Percentiles rank a stretch among this genome's conserved stretches.
Conservation (phyloP, 768 basidiomycete species). For the Ramaria rubella region DNA sequence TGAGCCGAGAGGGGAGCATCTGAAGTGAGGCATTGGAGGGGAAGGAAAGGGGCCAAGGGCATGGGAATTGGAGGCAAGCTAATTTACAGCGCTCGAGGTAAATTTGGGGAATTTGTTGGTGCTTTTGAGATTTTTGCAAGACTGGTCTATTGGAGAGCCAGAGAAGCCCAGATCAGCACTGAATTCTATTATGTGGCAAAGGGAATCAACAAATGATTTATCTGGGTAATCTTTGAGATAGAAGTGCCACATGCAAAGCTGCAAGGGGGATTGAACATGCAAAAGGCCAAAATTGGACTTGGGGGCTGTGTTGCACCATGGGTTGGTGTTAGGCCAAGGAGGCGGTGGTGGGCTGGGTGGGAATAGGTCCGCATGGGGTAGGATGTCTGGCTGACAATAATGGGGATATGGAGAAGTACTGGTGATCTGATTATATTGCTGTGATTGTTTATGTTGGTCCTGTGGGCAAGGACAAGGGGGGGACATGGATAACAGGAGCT, state of each 20-base stretch:
- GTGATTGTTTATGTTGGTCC: no score
- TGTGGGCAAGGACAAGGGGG: neutral
- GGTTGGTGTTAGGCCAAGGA: constrained; percentile 9
- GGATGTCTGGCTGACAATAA: neutral
- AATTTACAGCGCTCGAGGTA: constrained; percentile 12
- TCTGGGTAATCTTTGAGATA: constrained; percentile 12
- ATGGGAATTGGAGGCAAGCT: constrained; percentile 10
- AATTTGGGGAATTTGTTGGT: constrained; percentile 11
- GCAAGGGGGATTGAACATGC: neutral
- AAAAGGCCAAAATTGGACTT: no score
- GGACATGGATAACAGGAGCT: neutral
- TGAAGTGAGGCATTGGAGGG: constrained; percentile 17
- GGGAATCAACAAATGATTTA: constrained; percentile 4
- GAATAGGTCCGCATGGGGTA: neutral
- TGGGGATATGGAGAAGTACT: neutral
- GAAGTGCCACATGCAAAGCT: neutral
- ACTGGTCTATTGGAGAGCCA: constrained; percentile 4
- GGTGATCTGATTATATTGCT: no score
- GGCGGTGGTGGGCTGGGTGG: neutral
- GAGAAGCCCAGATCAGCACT: constrained; percentile 11
- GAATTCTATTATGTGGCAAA: constrained; percentile 11
- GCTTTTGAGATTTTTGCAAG: constrained; percentile 16
- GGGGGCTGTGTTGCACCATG: constrained; percentile 6
- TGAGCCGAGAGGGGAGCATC: constrained; percentile 17
- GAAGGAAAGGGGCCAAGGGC: constrained; percentile 15